Percentiles rank a stretch among this genome's conserved stretches.
phyloP scores from a whole-genome alignment of 2,329 filamentous ascomycete species.

The Drechmeria coniospora region DNA sequence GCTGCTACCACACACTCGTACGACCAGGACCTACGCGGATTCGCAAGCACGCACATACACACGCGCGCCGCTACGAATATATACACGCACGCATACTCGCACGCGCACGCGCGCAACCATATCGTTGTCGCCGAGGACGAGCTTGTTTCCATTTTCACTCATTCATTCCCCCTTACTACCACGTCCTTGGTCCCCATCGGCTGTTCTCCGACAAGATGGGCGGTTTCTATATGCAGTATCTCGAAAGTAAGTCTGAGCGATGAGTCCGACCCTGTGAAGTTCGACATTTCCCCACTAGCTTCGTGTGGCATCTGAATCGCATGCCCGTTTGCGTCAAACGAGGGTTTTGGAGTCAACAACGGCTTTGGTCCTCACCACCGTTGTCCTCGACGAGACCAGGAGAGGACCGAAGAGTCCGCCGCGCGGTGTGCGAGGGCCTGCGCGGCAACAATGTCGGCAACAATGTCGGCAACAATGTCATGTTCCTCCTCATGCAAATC shows the following conservation, averaged over 20 bases:
- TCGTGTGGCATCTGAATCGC: neutral
- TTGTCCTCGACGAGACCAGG: too few species aligned
- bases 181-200: slow-evolving; percentile 2
- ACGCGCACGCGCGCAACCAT: slow-evolving; percentile 2
- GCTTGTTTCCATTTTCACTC: slow-evolving; percentile 10
- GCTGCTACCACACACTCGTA: neutral
- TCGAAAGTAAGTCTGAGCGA: slow-evolving; percentile 49
- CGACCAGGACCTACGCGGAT: neutral
- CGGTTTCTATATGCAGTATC: slow-evolving; percentile 57
- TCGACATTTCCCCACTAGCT: neutral
- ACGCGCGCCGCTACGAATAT: slow-evolving; percentile 3
- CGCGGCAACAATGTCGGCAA: too few species aligned
- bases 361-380: too few species aligned
- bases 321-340: neutral
- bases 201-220: slow-evolving; percentile 30
- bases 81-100: too few species aligned
- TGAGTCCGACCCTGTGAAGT: slow-evolving; percentile 1
- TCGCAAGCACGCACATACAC: slow-evolving; percentile 2
- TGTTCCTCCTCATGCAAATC: too few species aligned
- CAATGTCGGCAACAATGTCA: too few species aligned
- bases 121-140: slow-evolving; percentile 2
- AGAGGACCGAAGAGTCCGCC: too few species aligned
- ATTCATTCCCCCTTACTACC: slow-evolving; percentile 8
- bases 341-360: too few species aligned
- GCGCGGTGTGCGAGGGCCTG: too few species aligned